Evolutionary conservation across 2,329 filamentous ascomycete genomes (phyloP), one percentile per base, ranked within the genome.

Genomic region (Aureobasidium sp.): DNA sequence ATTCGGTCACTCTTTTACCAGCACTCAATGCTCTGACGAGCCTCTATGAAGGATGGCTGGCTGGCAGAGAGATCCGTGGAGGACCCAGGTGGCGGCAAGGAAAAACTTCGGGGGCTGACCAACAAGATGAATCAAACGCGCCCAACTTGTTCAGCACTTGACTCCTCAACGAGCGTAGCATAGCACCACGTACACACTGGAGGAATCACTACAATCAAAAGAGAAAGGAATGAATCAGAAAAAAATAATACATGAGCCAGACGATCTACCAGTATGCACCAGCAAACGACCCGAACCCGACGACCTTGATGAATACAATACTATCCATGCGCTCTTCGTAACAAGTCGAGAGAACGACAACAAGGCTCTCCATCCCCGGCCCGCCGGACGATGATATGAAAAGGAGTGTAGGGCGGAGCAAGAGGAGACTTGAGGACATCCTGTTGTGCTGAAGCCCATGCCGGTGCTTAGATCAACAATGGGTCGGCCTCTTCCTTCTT

Each of bases 401-500:
- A n/a, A 51, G 47, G 48, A 51, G 29, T 41, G 48, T 29, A 12
- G n/a, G 29, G 48, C 27, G 32, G 40, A 48, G 41, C 40, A 39
- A 54, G 40, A 54, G 29, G 17, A 48, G 41, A 40, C 48, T n/a
- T 19, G 48, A 51, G 27, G 48, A 2, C 4, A 27, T 35, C 30
- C 30, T 45, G 25, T 40, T 16, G 32, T 21, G 50, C 19, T 22
- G 11, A 35, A 50, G 34, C 17, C 21, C 32, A 8, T 7, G 10
- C 14, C 22, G 32, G 22, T 17, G 17, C 17, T 25, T 51, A 51
- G 19, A 51, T 32, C 25, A 51, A 19, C 4, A 51, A 27, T 41
- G 48, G 53, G 53, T 35, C 45, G 12, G 10, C 30, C 47, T 66
- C 67, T 16, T 61, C 61, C 53, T 55, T 62, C 57, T 64, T 62